Conservation (phyloP, 495 filamentous ascomycete genomes). For the Penicillium lividum region DNA sequence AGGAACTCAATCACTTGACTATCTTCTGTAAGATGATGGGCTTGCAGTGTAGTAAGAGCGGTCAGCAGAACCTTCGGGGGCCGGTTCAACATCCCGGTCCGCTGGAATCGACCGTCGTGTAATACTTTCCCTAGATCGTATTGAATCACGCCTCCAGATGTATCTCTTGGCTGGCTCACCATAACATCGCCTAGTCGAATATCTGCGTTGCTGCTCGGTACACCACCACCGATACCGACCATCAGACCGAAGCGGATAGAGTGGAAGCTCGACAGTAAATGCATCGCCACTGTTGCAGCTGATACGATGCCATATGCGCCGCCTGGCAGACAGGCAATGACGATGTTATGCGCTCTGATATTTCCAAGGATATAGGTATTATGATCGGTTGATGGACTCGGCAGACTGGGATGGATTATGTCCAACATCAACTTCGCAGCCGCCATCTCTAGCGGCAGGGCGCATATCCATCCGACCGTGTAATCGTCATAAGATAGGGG, state of each 20-base stretch:
- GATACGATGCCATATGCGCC: constrained; percentile 29
- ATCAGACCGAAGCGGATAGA: constrained; percentile 38
- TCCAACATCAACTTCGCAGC: constrained; percentile 28
- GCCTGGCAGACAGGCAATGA: constrained; percentile 36
- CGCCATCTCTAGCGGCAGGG: constrained; percentile 19
- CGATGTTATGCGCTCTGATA: constrained; percentile 37
- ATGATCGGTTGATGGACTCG: constrained; percentile 12
- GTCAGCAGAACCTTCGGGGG: constrained; percentile 6
- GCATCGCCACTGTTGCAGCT: constrained; percentile 30
- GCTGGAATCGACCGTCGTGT: constrained; percentile 14
- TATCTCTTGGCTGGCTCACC: constrained; percentile 16
- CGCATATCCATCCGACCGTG: constrained; percentile 30
- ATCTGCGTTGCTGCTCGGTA: constrained; percentile 19
- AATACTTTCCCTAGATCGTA: constrained; percentile 24
- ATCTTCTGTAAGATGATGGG: not conserved
- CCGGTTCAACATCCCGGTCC: constrained; percentile 22
- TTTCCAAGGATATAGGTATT: constrained; percentile 34
- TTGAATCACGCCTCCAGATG: constrained; percentile 18
- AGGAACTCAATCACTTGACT: not conserved
- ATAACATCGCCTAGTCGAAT: constrained; percentile 28
- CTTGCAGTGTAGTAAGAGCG: constrained; percentile 1
- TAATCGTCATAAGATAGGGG: constrained; percentile 12
- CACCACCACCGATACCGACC: constrained; percentile 47
- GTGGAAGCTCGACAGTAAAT: constrained; percentile 35
- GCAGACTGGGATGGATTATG: constrained; percentile 8